These are phyloP conservation scores for Teratosphaeria gauchensis DNA, from an alignment of 2,329 filamentous ascomycete species.

Conservation along the genomic window DNA sequence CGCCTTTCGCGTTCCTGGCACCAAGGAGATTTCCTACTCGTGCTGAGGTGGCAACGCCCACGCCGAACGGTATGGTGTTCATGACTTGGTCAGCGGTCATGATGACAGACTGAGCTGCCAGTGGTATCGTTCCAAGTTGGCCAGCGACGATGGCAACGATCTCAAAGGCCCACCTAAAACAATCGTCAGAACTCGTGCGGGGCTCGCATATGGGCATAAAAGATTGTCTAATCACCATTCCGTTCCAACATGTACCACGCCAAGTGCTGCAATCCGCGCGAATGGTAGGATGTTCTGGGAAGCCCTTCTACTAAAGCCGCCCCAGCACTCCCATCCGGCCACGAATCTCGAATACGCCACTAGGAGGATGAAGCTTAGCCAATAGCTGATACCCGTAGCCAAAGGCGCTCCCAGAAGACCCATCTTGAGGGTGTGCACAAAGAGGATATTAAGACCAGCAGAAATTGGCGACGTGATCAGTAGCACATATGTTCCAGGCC, in stretches of 20 bases:
- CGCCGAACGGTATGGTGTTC: conserved; percentile 77
- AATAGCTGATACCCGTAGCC: conserved; percentile 77
- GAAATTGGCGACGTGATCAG: conserved; percentile 52
- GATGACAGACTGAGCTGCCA: conserved; percentile 78
- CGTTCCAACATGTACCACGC: conserved; percentile 70
- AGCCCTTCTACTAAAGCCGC: conserved; percentile 57
- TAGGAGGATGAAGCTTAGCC: conserved; percentile 69
- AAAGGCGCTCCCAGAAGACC: conserved; percentile 71
- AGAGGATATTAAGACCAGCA: conserved; percentile 52
- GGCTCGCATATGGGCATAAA: no score
- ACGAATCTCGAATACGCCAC: conserved; percentile 64
- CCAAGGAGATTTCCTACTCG: conserved; percentile 74
- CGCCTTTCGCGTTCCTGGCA: conserved; percentile 53
- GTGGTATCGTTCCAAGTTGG: conserved; percentile 63
- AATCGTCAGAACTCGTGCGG: conserved; percentile 4
- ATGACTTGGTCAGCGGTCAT: conserved; percentile 68
- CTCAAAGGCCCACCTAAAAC: conserved; percentile 65
- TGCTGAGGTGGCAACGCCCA: conserved; percentile 71
- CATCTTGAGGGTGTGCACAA: conserved; percentile 61
- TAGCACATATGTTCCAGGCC: conserved; percentile 53
- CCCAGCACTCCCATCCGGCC: conserved; percentile 67
- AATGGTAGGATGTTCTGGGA: conserved; percentile 62
- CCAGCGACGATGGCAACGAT: conserved; percentile 79
- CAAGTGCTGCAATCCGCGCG: conserved; percentile 62
- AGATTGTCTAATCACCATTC: conserved; percentile 34